A percentile compares a stretch with the other conserved stretches of the same genome.
Conservation (phyloP, 1,139 yeast species). For the Sugiyamaella xylanicola region DNA sequence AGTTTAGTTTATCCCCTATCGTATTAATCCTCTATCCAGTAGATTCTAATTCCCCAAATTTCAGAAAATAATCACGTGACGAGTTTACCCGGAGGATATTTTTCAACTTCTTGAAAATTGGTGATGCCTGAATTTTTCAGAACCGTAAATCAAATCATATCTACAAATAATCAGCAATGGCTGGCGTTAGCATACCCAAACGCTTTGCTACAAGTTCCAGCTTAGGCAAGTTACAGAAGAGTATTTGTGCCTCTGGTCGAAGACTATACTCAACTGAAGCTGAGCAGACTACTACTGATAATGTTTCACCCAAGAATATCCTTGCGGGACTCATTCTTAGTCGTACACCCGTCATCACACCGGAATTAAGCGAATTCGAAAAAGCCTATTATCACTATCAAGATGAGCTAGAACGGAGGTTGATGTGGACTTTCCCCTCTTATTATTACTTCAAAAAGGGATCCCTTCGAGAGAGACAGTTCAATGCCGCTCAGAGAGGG, state of each 20-base stretch:
- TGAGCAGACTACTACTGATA: neutral
- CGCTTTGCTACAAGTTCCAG: neutral
- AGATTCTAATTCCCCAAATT: neutral
- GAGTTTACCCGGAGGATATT: slow-evolving; percentile 4
- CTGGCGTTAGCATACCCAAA: slow-evolving; percentile 1
- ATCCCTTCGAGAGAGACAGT: slow-evolving; percentile 83
- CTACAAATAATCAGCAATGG: slow-evolving; percentile 1
- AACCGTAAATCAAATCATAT: neutral
- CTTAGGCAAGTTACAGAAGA: neutral
- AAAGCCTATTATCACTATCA: slow-evolving; percentile 78
- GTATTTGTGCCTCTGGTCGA: neutral
- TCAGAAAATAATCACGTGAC: slow-evolving; percentile 1
- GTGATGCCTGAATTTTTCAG: slow-evolving; percentile 1
- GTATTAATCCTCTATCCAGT: no score
- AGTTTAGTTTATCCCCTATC: no score
- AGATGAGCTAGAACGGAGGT: slow-evolving; percentile 78
- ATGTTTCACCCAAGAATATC: slow-evolving; percentile 26
- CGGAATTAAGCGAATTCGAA: slow-evolving; percentile 74
- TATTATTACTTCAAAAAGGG: slow-evolving; percentile 92
- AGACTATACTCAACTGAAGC: slow-evolving; percentile 12
- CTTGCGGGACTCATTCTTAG: slow-evolving; percentile 60
- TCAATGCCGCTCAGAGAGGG: slow-evolving; percentile 66
- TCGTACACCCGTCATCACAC: slow-evolving; percentile 81
- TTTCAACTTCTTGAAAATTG: slow-evolving; percentile 8
- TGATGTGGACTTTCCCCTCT: slow-evolving; percentile 97